Percentiles rank a stretch among this genome's conserved stretches.
Evolutionary conservation across 2,329 filamentous ascomycete genomes (phyloP).

Genomic region (Colletotrichum cordylinicola): DNA sequence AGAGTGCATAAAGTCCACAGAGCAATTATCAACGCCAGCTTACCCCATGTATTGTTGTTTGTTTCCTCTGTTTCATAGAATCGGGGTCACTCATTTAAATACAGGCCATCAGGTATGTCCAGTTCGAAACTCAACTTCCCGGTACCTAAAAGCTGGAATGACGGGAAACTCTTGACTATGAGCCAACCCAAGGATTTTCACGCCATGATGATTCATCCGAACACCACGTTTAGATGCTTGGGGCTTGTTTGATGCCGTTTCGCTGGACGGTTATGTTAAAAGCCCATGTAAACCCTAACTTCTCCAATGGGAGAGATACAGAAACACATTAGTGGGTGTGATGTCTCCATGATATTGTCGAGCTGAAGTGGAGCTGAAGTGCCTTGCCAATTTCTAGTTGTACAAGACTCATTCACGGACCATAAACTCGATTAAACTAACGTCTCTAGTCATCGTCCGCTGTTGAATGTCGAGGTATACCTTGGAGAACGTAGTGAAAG

Average conservation of each 20-base stretch:
- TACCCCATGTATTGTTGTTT: too few species aligned
- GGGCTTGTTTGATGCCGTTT: background rate
- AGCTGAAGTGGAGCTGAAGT: background rate
- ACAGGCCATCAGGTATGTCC: too few species aligned
- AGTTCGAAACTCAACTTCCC: too few species aligned
- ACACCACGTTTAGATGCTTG: background rate
- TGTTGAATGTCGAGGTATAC: background rate
- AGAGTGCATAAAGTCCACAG: background rate
- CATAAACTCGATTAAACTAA: background rate
- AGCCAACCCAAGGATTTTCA: too few species aligned
- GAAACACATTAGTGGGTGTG: too few species aligned
- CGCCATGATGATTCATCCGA: background rate
- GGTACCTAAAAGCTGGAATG: too few species aligned
- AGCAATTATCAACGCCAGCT: too few species aligned
- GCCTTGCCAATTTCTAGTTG: background rate
- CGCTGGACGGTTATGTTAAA: background rate
- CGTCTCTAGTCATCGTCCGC: background rate
- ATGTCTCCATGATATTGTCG: fast-evolving
- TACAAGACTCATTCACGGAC: fast-evolving
- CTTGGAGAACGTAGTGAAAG: background rate
- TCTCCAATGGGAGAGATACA: background rate
- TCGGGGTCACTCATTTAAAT: too few species aligned
- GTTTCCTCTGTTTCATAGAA: background rate
- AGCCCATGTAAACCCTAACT: background rate
- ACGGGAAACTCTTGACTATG: too few species aligned